Conservation (phyloP, 306 rosid species). For the Betula pendula region DNA sequence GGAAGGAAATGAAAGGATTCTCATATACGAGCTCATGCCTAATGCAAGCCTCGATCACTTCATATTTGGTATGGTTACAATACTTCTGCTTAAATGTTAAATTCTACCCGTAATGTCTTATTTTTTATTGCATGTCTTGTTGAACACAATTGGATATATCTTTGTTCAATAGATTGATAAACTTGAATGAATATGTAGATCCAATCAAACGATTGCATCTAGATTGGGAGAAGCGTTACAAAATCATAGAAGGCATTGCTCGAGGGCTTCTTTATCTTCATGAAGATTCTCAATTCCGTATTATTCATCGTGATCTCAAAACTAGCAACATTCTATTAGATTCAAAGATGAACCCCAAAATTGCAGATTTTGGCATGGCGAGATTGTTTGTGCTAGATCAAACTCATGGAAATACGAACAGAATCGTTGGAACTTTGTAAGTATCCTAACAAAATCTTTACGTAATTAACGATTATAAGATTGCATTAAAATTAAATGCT, state of each 20-base stretch:
- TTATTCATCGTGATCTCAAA: slow-evolving; percentile 51
- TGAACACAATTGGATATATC: background rate
- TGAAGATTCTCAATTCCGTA: slow-evolving; percentile 40
- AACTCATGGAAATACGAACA: slow-evolving; percentile 32
- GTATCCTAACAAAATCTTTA: background rate
- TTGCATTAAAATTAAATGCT: no score
- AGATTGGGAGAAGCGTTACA: slow-evolving; percentile 38
- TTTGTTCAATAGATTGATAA: background rate
- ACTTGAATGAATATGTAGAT: slow-evolving; percentile 31
- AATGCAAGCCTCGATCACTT: slow-evolving; percentile 49
- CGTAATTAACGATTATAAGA: no score
- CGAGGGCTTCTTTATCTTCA: slow-evolving; percentile 51
- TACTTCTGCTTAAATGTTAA: background rate
- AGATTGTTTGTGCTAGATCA: slow-evolving; percentile 36
- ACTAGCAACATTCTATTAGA: slow-evolving; percentile 51
- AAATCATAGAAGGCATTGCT: slow-evolving; percentile 41
- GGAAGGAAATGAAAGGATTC: slow-evolving; percentile 37
- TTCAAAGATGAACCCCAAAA: slow-evolving; percentile 38
- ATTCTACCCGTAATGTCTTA: no score
- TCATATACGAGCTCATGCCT: slow-evolving; percentile 54
- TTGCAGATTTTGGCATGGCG: slow-evolving; percentile 55
- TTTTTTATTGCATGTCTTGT: no score
- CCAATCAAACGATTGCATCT: slow-evolving; percentile 20
- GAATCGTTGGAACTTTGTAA: slow-evolving; percentile 46
- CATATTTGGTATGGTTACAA: slow-evolving; percentile 44